These are phyloP conservation scores for Aciculoconidium aculeatum DNA, from an alignment of 805 yeast genomes.

Conservation along the genomic window DNA sequence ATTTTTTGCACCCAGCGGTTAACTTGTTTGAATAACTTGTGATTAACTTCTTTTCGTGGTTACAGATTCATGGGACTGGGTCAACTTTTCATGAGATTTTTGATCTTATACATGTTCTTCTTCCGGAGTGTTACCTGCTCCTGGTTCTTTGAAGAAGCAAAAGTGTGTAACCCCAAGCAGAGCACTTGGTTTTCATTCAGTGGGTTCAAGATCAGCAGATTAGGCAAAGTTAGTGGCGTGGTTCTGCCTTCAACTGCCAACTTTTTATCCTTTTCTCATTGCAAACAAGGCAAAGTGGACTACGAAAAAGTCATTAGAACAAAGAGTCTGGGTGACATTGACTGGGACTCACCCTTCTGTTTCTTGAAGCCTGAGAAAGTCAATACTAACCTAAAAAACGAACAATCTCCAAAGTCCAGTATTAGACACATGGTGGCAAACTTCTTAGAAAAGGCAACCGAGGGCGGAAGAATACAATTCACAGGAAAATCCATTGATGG, in stretches of 20 bases:
- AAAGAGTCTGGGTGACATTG: slow-evolving; percentile 28
- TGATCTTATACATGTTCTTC: not conserved
- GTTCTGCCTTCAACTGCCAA: slow-evolving; percentile 33
- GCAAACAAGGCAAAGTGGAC: slow-evolving; percentile 44
- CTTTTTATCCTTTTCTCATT: slow-evolving; percentile 43
- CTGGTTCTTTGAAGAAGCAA: slow-evolving; percentile 22
- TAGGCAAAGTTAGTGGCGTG: slow-evolving; percentile 36
- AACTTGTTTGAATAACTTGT: too few relatives aligned
- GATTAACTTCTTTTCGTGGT: too few relatives aligned
- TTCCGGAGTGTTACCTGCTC: not conserved
- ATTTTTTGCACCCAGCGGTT: too few relatives aligned
- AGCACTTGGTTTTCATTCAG: slow-evolving; percentile 35
- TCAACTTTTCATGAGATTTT: too few relatives aligned
- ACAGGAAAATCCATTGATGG: slow-evolving; percentile 15
- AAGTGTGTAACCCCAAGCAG: slow-evolving; percentile 29
- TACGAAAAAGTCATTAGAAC: slow-evolving; percentile 34
- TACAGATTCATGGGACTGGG: too few relatives aligned
- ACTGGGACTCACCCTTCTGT: slow-evolving; percentile 47
- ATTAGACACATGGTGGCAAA: slow-evolving; percentile 1
- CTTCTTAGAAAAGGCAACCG: slow-evolving; percentile 14
- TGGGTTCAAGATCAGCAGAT: slow-evolving; percentile 52
- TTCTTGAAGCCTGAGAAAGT: slow-evolving; percentile 33
- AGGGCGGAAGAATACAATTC: slow-evolving; percentile 15
- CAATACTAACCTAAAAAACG: too few relatives aligned
- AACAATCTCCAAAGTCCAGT: too few relatives aligned